Percentiles rank a stretch among this genome's conserved stretches.
These are phyloP conservation scores for Elsinoe ampelina DNA, from an alignment of 2,329 filamentous ascomycete species.

Conservation along the genomic window DNA sequence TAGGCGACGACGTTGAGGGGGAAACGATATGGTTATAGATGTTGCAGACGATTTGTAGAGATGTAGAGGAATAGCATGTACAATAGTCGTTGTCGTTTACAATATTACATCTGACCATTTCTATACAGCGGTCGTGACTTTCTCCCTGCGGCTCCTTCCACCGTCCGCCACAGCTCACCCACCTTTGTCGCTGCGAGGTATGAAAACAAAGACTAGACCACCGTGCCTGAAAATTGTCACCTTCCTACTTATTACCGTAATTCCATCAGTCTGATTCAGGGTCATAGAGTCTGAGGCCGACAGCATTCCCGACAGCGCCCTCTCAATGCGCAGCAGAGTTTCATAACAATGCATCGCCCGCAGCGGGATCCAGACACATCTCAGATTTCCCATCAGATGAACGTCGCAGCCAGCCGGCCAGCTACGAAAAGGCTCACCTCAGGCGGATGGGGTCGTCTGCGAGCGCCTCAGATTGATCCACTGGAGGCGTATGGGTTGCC, in stretches of 20 bases:
- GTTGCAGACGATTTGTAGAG: not conserved
- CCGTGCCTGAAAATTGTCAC: no score
- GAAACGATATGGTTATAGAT: not conserved
- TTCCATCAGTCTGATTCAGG: no score
- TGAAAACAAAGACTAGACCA: no score
- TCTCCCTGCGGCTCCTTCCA: no score
- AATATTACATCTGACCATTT: not conserved
- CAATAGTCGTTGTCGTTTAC: not conserved
- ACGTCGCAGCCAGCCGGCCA: slow-evolving; percentile 18
- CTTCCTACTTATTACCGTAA: no score
- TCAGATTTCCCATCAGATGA: not conserved
- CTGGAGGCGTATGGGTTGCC: slow-evolving; percentile 75
- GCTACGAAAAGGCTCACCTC: slow-evolving; percentile 33
- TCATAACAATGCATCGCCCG: slow-evolving; percentile 4
- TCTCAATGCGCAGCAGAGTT: not conserved
- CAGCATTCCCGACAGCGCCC: no score
- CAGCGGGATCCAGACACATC: slow-evolving; percentile 5
- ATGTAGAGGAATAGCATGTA: not conserved
- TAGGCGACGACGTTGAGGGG: not conserved
- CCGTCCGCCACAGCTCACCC: no score
- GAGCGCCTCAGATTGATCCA: slow-evolving; percentile 64
- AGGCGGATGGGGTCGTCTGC: slow-evolving; percentile 60
- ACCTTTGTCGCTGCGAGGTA: not conserved
- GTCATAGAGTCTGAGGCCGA: no score
- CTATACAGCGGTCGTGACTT: not conserved